Percentiles rank a stretch among this genome's conserved stretches.
These are phyloP conservation scores for Chlorella ohadii DNA, from an alignment of 139 green algal species.

Conservation along the genomic window DNA sequence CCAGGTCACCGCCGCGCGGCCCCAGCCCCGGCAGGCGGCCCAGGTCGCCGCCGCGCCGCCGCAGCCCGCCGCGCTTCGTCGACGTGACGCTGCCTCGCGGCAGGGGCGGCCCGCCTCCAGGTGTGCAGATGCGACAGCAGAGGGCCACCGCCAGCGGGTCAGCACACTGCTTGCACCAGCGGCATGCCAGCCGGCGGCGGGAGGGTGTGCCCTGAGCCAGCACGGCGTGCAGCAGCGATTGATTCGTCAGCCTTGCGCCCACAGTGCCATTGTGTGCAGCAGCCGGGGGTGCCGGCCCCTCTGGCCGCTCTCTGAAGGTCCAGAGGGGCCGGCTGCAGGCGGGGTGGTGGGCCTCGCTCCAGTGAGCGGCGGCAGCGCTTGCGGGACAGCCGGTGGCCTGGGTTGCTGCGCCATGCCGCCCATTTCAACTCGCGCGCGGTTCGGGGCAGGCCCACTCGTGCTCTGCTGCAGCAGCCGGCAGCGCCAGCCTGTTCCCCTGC, in stretches of 20 bases:
- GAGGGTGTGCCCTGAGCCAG: background rate
- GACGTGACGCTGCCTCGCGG: background rate
- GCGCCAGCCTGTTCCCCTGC: background rate
- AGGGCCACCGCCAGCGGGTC: too few species aligned
- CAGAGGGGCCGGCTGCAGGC: too few species aligned
- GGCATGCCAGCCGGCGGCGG: background rate
- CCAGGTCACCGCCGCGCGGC: slow-evolving; percentile 18
- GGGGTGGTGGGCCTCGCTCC: too few species aligned
- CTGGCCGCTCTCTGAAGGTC: too few species aligned
- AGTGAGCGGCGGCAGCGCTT: background rate
- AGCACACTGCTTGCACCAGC: background rate
- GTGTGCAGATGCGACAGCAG: slow-evolving; percentile 15
- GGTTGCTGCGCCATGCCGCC: too few species aligned
- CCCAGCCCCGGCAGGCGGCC: background rate
- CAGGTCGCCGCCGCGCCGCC: slow-evolving; percentile 1
- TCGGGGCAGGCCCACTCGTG: background rate
- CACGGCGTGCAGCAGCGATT: background rate
- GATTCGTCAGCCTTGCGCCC: background rate
- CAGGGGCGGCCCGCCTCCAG: slow-evolving; percentile 16
- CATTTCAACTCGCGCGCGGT: background rate
- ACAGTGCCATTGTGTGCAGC: background rate
- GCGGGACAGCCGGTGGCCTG: background rate
- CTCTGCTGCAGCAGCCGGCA: background rate
- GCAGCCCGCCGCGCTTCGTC: slow-evolving; percentile 9
- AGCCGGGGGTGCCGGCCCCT: background rate